Evolutionary conservation across 805 yeast genomes (phyloP).

Genomic region (Ogataea populi-albae): DNA sequence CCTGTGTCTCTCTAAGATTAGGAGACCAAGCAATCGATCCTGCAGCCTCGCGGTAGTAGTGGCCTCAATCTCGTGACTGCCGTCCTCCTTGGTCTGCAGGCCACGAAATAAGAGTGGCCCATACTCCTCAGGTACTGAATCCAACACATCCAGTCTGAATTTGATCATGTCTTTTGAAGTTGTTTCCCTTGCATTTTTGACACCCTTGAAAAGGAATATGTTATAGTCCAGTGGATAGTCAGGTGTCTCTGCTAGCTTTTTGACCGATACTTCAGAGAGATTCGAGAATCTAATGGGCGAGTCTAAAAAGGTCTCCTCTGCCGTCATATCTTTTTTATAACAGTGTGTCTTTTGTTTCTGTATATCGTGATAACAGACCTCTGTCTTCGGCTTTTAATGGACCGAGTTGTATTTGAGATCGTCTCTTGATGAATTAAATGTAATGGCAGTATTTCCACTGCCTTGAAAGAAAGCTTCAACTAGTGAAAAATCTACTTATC

Average conservation of each 20-base stretch:
- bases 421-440: no score
- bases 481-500: no score
- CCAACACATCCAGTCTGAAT: slow-evolving; percentile 22
- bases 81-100: slow-evolving; percentile 11
- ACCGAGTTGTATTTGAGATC: no score
- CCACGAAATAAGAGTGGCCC: slow-evolving; percentile 23
- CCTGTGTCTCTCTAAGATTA: slow-evolving; percentile 36
- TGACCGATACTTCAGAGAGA: slow-evolving; percentile 13
- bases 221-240: slow-evolving; percentile 39
- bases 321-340: no score
- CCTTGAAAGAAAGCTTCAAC: no score
- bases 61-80: slow-evolving; percentile 12
- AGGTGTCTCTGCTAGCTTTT: slow-evolving; percentile 27
- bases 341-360: no score
- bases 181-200: slow-evolving; percentile 21
- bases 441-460: no score
- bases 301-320: slow-evolving; percentile 18
- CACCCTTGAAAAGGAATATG: slow-evolving; percentile 35
- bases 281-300: slow-evolving; percentile 6
- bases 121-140: slow-evolving; percentile 26
- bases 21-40: slow-evolving; percentile 31
- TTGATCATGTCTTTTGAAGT: slow-evolving; percentile 20
- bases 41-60: slow-evolving; percentile 35
- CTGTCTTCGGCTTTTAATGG: no score
- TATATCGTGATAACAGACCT: no score